Percentiles rank a stretch among this genome's conserved stretches.
Evolutionary conservation across 768 basidiomycete species (phyloP).

Genomic region (Phlebiopsis flavidoalba): DNA sequence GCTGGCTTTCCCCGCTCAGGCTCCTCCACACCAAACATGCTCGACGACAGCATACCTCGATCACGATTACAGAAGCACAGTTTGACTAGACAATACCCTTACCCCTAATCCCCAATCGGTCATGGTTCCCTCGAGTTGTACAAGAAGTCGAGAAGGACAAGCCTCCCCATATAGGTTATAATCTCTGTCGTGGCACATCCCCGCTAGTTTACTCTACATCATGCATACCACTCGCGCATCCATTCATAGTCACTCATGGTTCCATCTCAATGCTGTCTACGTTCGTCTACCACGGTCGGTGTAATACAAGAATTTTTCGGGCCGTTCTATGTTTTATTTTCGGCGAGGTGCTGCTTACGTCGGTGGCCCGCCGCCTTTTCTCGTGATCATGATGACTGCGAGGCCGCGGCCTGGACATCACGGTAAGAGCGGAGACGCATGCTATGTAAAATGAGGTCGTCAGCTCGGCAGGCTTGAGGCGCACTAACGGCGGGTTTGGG

Average conservation of each 20-base stretch:
- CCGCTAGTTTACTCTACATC: constrained; percentile 1
- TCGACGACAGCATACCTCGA: constrained; percentile 22
- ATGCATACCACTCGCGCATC: constrained; percentile 9
- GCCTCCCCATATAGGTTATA: not conserved
- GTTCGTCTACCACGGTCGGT: not conserved
- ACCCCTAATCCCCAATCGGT: constrained; percentile 1
- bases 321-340: not conserved
- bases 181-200: not conserved
- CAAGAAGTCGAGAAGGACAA: not conserved
- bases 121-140: not conserved
- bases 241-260: constrained; percentile 5
- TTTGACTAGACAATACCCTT: not conserved
- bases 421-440: constrained; percentile 11
- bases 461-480: not conserved
- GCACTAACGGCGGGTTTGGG: not conserved
- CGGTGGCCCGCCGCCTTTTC: not conserved
- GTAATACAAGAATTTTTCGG: constrained; percentile 10
- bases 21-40: constrained; percentile 30
- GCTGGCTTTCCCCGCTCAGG: constrained; percentile 54
- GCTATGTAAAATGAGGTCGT: constrained; percentile 4
- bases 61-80: constrained; percentile 38
- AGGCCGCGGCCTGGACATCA: not conserved
- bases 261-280: constrained; percentile 7
- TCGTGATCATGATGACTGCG: constrained; percentile 2
- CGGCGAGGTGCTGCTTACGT: not conserved